Conservation (phyloP, 441 rosid species). For the Brassica balearica region DNA sequence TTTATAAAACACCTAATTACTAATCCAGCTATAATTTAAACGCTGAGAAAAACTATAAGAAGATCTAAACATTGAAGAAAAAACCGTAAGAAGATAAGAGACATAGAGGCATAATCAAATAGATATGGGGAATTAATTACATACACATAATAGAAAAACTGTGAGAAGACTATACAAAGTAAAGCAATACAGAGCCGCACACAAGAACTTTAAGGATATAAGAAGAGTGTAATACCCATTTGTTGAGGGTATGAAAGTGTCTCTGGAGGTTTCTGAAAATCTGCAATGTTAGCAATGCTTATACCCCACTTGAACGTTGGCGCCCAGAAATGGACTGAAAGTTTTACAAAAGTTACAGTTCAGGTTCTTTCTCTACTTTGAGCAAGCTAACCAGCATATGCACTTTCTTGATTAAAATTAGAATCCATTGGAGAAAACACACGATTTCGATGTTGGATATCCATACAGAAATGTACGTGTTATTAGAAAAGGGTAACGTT, state of each 20-base stretch:
- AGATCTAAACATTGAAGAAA: too few relatives aligned
- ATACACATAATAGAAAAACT: too few relatives aligned
- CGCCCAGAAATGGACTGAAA: conserved; percentile 94
- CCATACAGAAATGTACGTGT: neutral
- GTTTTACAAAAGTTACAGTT: neutral
- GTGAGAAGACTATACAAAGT: neutral
- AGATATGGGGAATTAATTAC: too few relatives aligned
- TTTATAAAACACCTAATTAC: too few relatives aligned
- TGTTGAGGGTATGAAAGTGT: conserved; percentile 95
- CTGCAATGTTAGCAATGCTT: conserved; percentile 88
- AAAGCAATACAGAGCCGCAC: neutral
- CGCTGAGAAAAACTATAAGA: too few relatives aligned
- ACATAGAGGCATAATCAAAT: neutral
- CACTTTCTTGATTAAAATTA: neutral
- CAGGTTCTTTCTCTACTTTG: neutral
- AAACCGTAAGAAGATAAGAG: neutral
- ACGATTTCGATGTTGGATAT: neutral
- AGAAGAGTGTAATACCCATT: conserved; percentile 54
- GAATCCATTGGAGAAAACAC: neutral
- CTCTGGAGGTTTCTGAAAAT: conserved; percentile 84
- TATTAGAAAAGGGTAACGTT: neutral
- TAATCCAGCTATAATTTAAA: too few relatives aligned
- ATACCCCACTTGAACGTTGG: conserved; percentile 98
- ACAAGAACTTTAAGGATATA: neutral
- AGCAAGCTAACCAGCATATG: neutral